A percentile compares a stretch with the other conserved stretches of the same genome.
Evolutionary conservation across 257 asterid species (phyloP).

Genomic region (Cynanchum wilfordii): DNA sequence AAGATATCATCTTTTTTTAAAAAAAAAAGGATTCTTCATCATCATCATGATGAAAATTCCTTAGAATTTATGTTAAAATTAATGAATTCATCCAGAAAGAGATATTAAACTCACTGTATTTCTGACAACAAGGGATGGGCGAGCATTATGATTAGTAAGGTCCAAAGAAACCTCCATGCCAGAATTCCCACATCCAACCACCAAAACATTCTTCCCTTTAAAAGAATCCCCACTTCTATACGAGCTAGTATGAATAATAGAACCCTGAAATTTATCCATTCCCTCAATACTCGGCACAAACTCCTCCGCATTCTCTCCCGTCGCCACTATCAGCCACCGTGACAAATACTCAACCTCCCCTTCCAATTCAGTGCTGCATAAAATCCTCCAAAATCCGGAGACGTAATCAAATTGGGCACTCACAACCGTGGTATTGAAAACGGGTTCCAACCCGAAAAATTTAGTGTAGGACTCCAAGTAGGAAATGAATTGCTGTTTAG

Average conservation of each 20-base stretch:
- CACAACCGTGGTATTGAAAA: conserved; percentile 22
- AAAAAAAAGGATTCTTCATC: background rate
- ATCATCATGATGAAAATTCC: too few species aligned
- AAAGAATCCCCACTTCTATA: conserved; percentile 31
- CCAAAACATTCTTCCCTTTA: conserved; percentile 32
- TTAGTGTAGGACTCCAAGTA: conserved; percentile 29
- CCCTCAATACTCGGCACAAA: conserved; percentile 33
- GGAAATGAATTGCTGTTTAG: conserved; percentile 26
- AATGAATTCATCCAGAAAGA: background rate
- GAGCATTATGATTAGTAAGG: conserved; percentile 34
- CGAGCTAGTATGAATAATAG: conserved; percentile 27
- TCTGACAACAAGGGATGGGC: conserved; percentile 39
- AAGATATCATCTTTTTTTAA: background rate
- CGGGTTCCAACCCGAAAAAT: conserved; percentile 25
- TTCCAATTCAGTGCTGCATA: background rate
- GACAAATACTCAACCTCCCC: conserved; percentile 27
- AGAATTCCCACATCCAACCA: conserved; percentile 50
- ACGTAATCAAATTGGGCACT: conserved; percentile 22
- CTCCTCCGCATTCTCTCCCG: conserved; percentile 46
- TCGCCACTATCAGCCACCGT: conserved; percentile 39
- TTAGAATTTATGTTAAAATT: too few species aligned
- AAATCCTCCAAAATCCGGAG: conserved; percentile 27
- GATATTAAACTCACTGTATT: conserved; percentile 27
- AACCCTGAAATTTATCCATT: conserved; percentile 29
- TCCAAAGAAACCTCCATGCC: conserved; percentile 52